These are phyloP conservation scores for Xylaria sp. DNA, from an alignment of 2,329 filamentous ascomycete species.

Conservation along the genomic window DNA sequence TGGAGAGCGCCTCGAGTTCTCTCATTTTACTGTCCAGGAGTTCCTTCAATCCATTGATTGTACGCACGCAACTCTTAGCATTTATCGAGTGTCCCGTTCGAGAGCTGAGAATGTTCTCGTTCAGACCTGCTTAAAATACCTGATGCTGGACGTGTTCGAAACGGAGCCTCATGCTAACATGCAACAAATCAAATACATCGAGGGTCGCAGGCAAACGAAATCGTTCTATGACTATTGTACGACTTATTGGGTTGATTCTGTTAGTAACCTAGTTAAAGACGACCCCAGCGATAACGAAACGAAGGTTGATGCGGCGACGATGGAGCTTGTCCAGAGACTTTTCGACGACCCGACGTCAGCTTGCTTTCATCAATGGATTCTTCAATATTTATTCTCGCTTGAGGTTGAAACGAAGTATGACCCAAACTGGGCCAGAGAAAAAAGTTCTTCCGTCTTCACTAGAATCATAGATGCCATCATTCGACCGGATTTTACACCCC, in stretches of 20 bases:
- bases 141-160: not conserved
- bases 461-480: not conserved
- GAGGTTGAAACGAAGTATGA: not conserved
- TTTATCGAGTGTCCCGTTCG: not conserved
- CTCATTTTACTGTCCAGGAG: constrained; percentile 25
- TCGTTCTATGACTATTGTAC: not conserved
- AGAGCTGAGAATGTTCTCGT: not conserved
- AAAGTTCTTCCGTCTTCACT: not conserved
- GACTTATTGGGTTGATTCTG: not conserved
- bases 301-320: not conserved
- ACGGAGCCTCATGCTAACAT: not conserved
- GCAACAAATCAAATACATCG: not conserved
- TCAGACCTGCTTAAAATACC: constrained; percentile 3
- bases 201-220: not conserved
- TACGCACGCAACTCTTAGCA: not conserved
- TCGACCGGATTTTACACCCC: constrained; percentile 13
- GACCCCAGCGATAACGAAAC: not conserved
- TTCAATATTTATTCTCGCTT: not conserved
- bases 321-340: not conserved
- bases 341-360: not conserved
- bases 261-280: not conserved
- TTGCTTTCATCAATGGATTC: not conserved
- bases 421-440: not conserved
- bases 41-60: constrained; percentile 17
- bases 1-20: constrained; percentile 11